Evolutionary conservation across 805 yeast species (phyloP).

Genomic region (Kazachstania africana): DNA sequence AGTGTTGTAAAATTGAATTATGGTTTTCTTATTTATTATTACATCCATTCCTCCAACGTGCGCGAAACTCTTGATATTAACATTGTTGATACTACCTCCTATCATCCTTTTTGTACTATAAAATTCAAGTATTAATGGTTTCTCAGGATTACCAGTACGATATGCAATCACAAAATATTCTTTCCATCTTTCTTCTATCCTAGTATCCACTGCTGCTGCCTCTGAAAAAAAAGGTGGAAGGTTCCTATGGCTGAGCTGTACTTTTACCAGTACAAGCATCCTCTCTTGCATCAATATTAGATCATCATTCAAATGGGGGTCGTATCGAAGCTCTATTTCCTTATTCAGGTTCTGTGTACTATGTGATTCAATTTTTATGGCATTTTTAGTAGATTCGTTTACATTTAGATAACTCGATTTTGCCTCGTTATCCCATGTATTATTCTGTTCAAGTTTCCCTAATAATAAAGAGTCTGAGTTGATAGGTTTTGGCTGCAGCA

Average conservation of each 20-base stretch:
- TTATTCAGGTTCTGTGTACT: too few species aligned
- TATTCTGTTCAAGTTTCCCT: too few species aligned
- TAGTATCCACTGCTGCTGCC: conserved; percentile 38
- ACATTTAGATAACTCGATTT: too few species aligned
- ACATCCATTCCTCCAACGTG: conserved; percentile 22
- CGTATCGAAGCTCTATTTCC: background rate
- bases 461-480: too few species aligned
- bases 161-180: conserved; percentile 68
- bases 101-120: conserved; percentile 36
- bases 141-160: conserved; percentile 38
- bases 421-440: too few species aligned
- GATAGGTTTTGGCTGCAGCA: too few species aligned
- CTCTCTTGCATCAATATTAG: conserved; percentile 42
- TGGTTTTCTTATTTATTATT: conserved; percentile 18
- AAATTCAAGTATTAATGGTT: conserved; percentile 54
- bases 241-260: conserved; percentile 17
- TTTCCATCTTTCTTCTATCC: conserved; percentile 62
- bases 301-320: background rate
- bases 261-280: conserved; percentile 55
- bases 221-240: conserved; percentile 34
- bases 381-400: too few species aligned
- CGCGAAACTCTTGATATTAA: conserved; percentile 1
- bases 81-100: conserved; percentile 2
- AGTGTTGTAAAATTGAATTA: conserved; percentile 46
- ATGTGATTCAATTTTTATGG: too few species aligned